Evolutionary conservation across 768 basidiomycete genomes (phyloP).

Genomic region (Boletus eberwhitei): DNA sequence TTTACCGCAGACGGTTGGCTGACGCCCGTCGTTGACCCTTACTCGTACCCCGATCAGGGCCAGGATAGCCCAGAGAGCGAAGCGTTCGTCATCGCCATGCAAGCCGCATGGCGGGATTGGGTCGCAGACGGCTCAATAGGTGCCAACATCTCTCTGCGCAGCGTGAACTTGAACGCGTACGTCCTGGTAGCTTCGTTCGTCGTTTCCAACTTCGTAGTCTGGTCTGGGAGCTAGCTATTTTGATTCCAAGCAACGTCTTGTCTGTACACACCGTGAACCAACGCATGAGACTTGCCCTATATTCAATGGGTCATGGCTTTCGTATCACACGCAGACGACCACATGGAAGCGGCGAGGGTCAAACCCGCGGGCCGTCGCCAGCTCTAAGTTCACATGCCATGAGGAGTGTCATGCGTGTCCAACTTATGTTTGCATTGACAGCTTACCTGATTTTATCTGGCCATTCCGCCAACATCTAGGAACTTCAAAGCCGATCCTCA

Average conservation of each 20-base stretch:
- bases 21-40: slow-evolving; percentile 72
- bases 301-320: too few species aligned
- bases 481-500: not conserved
- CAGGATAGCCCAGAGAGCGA: slow-evolving; percentile 67
- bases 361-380: not conserved
- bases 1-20: slow-evolving; percentile 65
- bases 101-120: slow-evolving; percentile 79
- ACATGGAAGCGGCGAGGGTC: not conserved
- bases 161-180: not conserved
- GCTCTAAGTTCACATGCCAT: not conserved
- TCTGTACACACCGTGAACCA: not conserved
- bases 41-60: slow-evolving; percentile 47
- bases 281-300: not conserved
- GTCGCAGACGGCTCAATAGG: slow-evolving; percentile 51
- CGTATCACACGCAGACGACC: not conserved
- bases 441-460: not conserved
- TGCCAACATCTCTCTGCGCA: slow-evolving; percentile 32
- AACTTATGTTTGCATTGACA: not conserved
- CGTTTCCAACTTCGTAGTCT: not conserved
- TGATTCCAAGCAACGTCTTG: too few species aligned
- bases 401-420: too few species aligned
- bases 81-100: slow-evolving; percentile 74
- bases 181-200: not conserved
- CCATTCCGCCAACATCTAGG: not conserved
- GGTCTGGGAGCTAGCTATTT: not conserved